These are phyloP conservation scores for Dryas drummondii DNA, from an alignment of 306 rosid species.

Conservation along the genomic window DNA sequence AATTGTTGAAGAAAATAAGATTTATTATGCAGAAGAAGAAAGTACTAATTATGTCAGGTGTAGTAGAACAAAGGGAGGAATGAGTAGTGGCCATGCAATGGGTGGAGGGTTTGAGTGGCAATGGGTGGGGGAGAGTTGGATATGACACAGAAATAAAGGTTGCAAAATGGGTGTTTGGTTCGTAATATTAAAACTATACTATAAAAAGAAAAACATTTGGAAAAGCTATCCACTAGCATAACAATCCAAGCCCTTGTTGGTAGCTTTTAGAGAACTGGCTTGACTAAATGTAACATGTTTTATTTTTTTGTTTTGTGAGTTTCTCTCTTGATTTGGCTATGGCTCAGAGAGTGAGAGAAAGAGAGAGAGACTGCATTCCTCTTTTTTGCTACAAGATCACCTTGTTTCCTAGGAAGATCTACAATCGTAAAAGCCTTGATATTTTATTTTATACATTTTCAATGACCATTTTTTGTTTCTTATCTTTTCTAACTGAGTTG, in stretches of 20 bases:
- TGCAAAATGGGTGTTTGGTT: slow-evolving; percentile 33
- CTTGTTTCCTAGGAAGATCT: slow-evolving; percentile 9
- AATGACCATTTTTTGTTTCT: background rate
- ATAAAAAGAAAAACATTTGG: slow-evolving; percentile 23
- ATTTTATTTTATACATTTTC: background rate
- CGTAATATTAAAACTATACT: slow-evolving; percentile 23
- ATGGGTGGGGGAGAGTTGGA: slow-evolving; percentile 38
- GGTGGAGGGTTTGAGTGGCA: slow-evolving; percentile 13
- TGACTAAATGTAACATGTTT: slow-evolving; percentile 14
- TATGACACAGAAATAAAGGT: slow-evolving; percentile 34
- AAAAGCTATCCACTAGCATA: slow-evolving; percentile 34
- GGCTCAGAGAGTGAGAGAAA: background rate
- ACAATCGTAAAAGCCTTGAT: slow-evolving; percentile 12
- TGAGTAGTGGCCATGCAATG: slow-evolving; percentile 18
- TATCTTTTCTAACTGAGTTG: background rate
- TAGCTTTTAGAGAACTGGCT: slow-evolving; percentile 27
- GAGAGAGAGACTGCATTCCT: background rate
- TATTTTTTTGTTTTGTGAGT: background rate
- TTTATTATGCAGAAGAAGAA: background rate
- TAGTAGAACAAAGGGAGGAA: slow-evolving; percentile 19
- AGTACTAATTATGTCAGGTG: slow-evolving; percentile 31
- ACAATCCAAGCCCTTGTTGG: slow-evolving; percentile 6
- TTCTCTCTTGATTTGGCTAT: background rate
- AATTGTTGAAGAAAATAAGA: background rate
- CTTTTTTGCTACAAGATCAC: background rate